Evolutionary conservation across 768 basidiomycete genomes (phyloP), one percentile per base, ranked within the genome.

Genomic region (Lactarius trivialis): DNA sequence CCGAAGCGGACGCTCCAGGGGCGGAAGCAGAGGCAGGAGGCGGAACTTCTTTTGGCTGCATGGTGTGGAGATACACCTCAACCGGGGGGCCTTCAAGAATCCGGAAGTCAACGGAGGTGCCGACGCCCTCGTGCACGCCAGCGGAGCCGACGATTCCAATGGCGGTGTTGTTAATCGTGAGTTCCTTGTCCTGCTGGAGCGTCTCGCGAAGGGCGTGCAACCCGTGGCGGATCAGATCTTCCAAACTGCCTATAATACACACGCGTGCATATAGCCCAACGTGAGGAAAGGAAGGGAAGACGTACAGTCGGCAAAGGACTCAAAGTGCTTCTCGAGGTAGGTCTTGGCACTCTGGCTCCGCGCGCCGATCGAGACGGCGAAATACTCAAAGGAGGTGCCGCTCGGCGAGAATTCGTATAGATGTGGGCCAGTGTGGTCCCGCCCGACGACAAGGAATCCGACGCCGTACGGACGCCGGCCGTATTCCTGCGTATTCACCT

Each of bases 401-500:
- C 95, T 90, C 0, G 97, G 97, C 1, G 94, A 95, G 78, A 99
- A 99, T 74, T 99, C 97, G 75, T 92, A 98, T 39, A 98, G 84
- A 74, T 98, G 96, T 5, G 97, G 95, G 3, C 97, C 97, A 19
- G 88, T 85, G 70, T 95, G 88, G 75, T 99, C 97, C 70, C 89
- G 84, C 11, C 97, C 97, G 66, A 97, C 89, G 65, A 99, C 96
- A 52, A 99, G 88, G 81, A 98, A 96, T 5, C 97, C 96, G 9
- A 99, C 97, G 73, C 97, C 97, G 69, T 99, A 99, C 3, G 97
- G 97, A 59, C 97, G 83, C 66, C 92, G 84, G 60, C 97, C 97
- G 72, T 99, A 98, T 74, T 97, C 92, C 76, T 98, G 96, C 2
- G 97, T 99, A 75, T 98, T 99, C 39, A 93, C 89, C 74, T 99